A percentile compares a stretch with the other conserved stretches of the same genome.
phyloP scores from a whole-genome alignment of 2,329 filamentous ascomycete genomes.

The Penicillium decumbens region DNA sequence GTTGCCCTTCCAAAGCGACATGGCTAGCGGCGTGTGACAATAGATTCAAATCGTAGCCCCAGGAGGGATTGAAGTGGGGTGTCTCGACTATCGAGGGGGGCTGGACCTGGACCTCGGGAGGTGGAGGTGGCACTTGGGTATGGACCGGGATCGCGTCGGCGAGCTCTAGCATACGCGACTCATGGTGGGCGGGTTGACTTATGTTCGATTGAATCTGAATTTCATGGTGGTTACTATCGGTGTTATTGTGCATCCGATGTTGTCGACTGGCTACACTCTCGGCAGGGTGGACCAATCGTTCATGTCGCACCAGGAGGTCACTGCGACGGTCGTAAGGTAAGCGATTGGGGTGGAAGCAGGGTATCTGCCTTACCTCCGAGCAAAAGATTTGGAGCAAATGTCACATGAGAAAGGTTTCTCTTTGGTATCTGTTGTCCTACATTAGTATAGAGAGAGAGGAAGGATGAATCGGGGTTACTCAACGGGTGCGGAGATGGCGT shows the following conservation, averaged over 20 bases:
- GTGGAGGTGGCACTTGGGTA: constrained; percentile 30
- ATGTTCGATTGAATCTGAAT: constrained; percentile 36
- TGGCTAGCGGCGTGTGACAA: constrained; percentile 48
- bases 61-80: constrained; percentile 47
- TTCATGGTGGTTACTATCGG: constrained; percentile 29
- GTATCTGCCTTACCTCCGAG: constrained; percentile 37
- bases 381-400: constrained; percentile 48
- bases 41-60: constrained; percentile 49
- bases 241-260: constrained; percentile 30
- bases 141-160: constrained; percentile 44
- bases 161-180: constrained; percentile 45
- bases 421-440: constrained; percentile 41
- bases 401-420: constrained; percentile 50
- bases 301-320: constrained; percentile 48
- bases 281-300: constrained; percentile 46
- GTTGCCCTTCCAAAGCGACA: constrained; percentile 46
- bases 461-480: constrained; percentile 33
- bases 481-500: constrained; percentile 50
- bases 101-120: constrained; percentile 38
- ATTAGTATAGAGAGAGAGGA: constrained; percentile 20
- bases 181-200: constrained; percentile 37
- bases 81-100: constrained; percentile 40
- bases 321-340: constrained; percentile 29
- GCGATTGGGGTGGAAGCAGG: constrained; percentile 14
- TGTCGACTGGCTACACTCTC: constrained; percentile 41